Evolutionary conservation across 192 early-diverging fungal species (phyloP), one percentile per base, ranked within the genome.

Genomic region (Backusella mclennaniae): DNA sequence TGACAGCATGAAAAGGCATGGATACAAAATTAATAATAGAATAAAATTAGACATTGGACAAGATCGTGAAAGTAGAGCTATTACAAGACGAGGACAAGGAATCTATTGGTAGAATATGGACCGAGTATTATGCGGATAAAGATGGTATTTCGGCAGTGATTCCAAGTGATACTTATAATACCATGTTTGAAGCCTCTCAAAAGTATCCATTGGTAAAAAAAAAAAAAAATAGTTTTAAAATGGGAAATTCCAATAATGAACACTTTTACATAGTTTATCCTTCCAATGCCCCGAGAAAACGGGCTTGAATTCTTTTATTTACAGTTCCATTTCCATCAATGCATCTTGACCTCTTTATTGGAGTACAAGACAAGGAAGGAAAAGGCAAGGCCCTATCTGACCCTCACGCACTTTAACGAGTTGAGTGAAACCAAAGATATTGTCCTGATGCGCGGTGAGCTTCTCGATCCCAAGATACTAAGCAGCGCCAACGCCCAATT

Each of bases 401-500:
- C 94, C n/a, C 80, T 98, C 59, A 95, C 94, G 17, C 93, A 96
- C 80, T 96, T 94, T 85, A 91, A 90, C 41, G 97, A 98, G 31
- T 83, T 97, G 59, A 79, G 85, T n/a, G 90, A 92, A 6, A 80
- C 83, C 77, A 95, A 96, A 80, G 92, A 86, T 33, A 85, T 98
- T 67, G 96, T 98, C 39, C 85, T 98, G 41, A 97, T 98, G 97
- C 81, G 89, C 6, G 97, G 97, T 29, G 92, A 95, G 72, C 67
- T 92, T 6, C 84, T 82, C 15, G 79, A 88, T 26, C 78, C 82
- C 15, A 81, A 77, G 3, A 77, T 88, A 39, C 70, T 97, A 23
- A 87, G 85, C 6, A 71, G 87, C 14, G 83, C 86, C n/a, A 92
- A 92, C 36, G 95, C 95, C 1, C 92, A 95, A 81, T 87, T 90